Evolutionary conservation across 352 stramenopile genomes (phyloP).

Genomic region (Globisporangium cystogenes): DNA sequence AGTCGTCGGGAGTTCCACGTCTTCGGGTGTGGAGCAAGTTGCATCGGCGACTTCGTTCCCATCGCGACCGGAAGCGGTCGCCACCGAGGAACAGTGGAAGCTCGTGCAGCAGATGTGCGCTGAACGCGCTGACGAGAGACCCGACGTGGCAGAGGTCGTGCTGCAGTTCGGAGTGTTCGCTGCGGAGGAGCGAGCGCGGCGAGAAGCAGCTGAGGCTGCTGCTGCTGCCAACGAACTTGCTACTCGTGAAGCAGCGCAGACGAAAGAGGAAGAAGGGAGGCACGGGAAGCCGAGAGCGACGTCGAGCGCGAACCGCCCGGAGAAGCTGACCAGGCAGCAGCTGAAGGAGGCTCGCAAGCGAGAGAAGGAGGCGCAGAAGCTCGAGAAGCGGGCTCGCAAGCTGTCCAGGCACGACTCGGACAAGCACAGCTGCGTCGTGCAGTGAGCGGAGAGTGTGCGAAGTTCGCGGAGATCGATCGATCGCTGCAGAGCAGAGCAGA

Average conservation of each 20-base stretch:
- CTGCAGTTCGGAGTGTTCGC: slow-evolving; percentile 1
- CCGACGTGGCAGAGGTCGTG: not conserved
- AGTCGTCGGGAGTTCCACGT: not conserved
- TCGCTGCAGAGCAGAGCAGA: no score
- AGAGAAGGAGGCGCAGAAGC: not conserved
- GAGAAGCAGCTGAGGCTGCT: not conserved
- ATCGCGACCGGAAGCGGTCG: not conserved
- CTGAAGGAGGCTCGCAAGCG: not conserved
- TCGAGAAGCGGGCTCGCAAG: not conserved
- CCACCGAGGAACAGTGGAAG: slow-evolving; percentile 1
- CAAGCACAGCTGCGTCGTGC: not conserved
- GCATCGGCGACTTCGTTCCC: not conserved
- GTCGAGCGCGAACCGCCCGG: not conserved
- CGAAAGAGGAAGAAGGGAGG: not conserved
- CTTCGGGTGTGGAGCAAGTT: not conserved
- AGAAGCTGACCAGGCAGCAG: not conserved
- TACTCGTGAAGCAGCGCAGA: no score
- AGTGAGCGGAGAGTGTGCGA: no score
- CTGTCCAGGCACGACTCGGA: not conserved
- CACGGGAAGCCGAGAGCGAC: not conserved
- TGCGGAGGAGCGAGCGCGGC: not conserved
- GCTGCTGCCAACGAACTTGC: not conserved
- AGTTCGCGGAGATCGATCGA: no score
- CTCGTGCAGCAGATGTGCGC: slow-evolving; percentile 5
- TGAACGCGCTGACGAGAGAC: not conserved